Conservation (phyloP, 768 basidiomycete genomes). For the Piloderma croceum region DNA sequence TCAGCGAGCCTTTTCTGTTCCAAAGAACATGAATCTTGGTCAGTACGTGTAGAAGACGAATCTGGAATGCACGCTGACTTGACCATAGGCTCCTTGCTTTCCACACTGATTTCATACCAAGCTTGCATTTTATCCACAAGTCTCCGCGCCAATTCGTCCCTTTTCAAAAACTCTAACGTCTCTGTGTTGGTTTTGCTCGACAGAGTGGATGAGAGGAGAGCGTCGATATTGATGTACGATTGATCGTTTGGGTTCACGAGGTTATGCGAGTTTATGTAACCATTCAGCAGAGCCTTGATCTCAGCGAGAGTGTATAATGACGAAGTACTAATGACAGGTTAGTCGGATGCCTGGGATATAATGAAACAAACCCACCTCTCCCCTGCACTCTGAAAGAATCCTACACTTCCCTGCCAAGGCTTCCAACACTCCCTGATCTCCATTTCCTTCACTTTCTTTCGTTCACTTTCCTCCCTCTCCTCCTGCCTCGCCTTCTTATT, state of each 20-base stretch:
- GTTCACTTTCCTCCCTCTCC: conserved; percentile 52
- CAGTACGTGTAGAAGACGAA: not conserved
- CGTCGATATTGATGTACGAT: conserved; percentile 66
- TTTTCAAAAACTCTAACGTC: conserved; percentile 50
- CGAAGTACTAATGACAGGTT: conserved; percentile 36
- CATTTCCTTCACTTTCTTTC: conserved; percentile 49
- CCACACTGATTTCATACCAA: conserved; percentile 62
- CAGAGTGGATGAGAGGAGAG: conserved; percentile 32
- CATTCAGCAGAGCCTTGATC: conserved; percentile 51
- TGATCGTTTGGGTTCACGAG: conserved; percentile 65
- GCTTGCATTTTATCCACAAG: conserved; percentile 65
- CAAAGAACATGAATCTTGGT: conserved; percentile 3
- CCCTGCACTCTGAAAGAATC: conserved; percentile 60
- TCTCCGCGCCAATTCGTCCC: conserved; percentile 54
- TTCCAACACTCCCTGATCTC: conserved; percentile 71
- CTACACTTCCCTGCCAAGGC: conserved; percentile 50
- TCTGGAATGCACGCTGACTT: conserved; percentile 43
- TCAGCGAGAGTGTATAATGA: conserved; percentile 52
- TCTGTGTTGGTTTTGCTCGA: conserved; percentile 31
- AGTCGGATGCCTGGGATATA: not conserved
- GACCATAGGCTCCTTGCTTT: conserved; percentile 48
- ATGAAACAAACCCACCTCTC: conserved; percentile 45
- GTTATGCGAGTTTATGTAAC: conserved; percentile 54
- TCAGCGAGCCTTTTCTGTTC: conserved; percentile 68
- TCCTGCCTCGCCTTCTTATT: conserved; percentile 38